Conservation (phyloP, 306 rosid genomes). For the Abrus precatorius region DNA sequence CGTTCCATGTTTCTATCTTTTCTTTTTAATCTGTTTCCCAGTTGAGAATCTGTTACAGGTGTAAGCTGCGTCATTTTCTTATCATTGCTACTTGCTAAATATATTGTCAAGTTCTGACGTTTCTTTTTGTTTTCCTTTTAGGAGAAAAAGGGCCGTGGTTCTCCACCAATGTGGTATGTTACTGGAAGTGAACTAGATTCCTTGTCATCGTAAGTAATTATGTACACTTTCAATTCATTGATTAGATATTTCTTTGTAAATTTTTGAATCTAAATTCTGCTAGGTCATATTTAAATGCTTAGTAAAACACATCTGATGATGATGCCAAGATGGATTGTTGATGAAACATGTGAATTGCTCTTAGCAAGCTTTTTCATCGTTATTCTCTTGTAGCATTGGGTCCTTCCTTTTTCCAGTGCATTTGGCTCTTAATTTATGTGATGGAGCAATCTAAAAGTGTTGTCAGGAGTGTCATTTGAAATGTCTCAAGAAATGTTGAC, state of each 20-base stretch:
- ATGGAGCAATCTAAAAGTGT: background rate
- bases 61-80: conserved; percentile 16
- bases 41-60: too few relatives aligned
- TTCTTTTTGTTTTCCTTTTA: conserved; percentile 50
- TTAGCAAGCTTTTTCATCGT: background rate
- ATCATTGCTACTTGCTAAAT: conserved; percentile 20
- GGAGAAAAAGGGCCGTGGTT: conserved; percentile 84
- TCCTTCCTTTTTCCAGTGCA: conserved; percentile 24
- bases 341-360: conserved; percentile 25
- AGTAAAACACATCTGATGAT: background rate
- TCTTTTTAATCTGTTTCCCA: background rate
- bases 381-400: conserved; percentile 16
- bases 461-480: conserved; percentile 28
- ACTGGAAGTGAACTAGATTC: conserved; percentile 81
- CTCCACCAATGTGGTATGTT: conserved; percentile 81
- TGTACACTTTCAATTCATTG: background rate
- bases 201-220: conserved; percentile 78
- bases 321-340: background rate
- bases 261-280: conserved; percentile 21
- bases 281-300: conserved; percentile 7
- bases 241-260: conserved; percentile 19
- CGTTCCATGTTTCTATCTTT: conserved; percentile 10
- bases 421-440: conserved; percentile 3
- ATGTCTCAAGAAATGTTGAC: conserved; percentile 11
- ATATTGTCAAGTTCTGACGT: conserved; percentile 4